Conservation (phyloP, 768 basidiomycete species). For the Phanerodontia chrysosporium region DNA sequence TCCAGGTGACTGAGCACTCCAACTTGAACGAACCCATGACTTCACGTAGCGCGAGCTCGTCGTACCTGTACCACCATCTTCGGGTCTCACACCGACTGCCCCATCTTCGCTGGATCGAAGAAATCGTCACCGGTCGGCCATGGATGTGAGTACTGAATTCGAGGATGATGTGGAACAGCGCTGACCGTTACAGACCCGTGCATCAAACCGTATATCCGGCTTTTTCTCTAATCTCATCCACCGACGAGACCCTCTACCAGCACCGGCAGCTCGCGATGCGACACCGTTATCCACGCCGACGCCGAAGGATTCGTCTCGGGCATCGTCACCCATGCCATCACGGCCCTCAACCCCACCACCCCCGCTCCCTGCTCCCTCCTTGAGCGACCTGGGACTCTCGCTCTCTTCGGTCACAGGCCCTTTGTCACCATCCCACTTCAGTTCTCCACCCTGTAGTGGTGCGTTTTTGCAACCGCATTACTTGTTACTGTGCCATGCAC, state of each 20-base stretch:
- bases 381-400: slow-evolving; percentile 72
- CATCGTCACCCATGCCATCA: slow-evolving; percentile 49
- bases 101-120: slow-evolving; percentile 14
- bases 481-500: slow-evolving; percentile 78
- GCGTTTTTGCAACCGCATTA: slow-evolving; percentile 80
- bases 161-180: slow-evolving; percentile 2
- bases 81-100: slow-evolving; percentile 20
- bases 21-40: slow-evolving; percentile 21
- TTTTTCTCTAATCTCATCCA: slow-evolving; percentile 79
- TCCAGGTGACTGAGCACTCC: slow-evolving; percentile 44
- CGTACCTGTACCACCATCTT: slow-evolving; percentile 27
- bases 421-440: slow-evolving; percentile 74
- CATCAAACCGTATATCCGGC: slow-evolving; percentile 77
- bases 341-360: slow-evolving; percentile 73
- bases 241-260: slow-evolving; percentile 50
- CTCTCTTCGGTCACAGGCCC: slow-evolving; percentile 63
- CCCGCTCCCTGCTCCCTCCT: slow-evolving; percentile 60
- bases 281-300: slow-evolving; percentile 18
- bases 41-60: slow-evolving; percentile 26
- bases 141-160: slow-evolving; percentile 48
- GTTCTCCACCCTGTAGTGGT: slow-evolving; percentile 69
- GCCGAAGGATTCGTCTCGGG: slow-evolving; percentile 40
- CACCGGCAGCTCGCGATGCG: slow-evolving; percentile 19
- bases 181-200: slow-evolving; percentile 40
- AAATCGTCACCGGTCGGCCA: slow-evolving; percentile 44